phyloP scores from a whole-genome alignment of 2,329 filamentous ascomycete species.

The Cladophialophora psammophila region DNA sequence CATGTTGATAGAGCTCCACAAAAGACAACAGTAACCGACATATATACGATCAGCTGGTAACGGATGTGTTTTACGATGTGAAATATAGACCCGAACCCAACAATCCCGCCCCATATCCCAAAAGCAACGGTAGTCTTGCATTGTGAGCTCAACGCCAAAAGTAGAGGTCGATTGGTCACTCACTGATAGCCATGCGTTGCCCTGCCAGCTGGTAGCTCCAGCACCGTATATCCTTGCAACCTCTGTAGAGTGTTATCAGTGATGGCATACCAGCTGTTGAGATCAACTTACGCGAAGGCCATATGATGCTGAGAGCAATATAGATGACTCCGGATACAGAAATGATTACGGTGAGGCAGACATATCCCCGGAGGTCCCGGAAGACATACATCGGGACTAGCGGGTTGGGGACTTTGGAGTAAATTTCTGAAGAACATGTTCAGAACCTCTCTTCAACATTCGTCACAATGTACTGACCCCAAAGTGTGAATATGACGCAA shows the following conservation, averaged over 20 bases:
- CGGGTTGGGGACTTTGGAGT: not conserved
- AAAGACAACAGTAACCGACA: not conserved
- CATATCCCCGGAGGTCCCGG: constrained; percentile 20
- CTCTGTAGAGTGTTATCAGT: not conserved
- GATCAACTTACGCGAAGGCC: constrained; percentile 1
- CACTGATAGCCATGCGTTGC: not conserved
- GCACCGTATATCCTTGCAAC: not conserved
- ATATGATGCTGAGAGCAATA: constrained; percentile 13
- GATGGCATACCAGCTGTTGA: no score
- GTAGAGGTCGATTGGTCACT: no score
- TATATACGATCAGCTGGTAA: not conserved
- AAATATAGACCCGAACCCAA: not conserved
- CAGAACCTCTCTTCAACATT: constrained; percentile 30
- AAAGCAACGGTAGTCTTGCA: not conserved
- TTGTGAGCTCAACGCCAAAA: no score
- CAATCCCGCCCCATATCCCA: not conserved
- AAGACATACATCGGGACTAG: constrained; percentile 20
- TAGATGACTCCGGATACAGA: constrained; percentile 3
- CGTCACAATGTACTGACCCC: not conserved
- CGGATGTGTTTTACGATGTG: not conserved
- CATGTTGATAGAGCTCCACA: not conserved
- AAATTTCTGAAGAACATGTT: no score
- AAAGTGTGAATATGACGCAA: not conserved
- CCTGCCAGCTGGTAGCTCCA: not conserved
- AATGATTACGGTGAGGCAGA: not conserved